A percentile compares a stretch with the other conserved stretches of the same genome.
Evolutionary conservation across 139 green algal species (phyloP).

Genomic region (Chlorella sp.): DNA sequence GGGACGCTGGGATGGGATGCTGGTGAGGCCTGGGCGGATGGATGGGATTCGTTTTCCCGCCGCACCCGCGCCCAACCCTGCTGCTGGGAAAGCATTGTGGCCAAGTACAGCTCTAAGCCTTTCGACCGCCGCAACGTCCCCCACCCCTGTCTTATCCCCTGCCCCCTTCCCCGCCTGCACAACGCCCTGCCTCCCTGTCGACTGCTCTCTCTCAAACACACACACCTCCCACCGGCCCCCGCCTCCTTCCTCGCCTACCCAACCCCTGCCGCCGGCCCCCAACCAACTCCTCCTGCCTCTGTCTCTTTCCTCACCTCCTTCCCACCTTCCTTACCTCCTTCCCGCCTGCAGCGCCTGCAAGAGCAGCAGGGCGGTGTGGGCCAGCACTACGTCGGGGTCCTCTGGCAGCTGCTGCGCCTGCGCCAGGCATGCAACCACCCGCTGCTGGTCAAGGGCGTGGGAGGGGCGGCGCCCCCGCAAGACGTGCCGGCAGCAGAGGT

Average conservation of each 20-base stretch:
- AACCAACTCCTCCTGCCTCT: too few relatives aligned
- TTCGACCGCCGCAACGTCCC: too few relatives aligned
- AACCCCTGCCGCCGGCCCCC: background rate
- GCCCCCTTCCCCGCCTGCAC: too few relatives aligned
- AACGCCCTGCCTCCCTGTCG: too few relatives aligned
- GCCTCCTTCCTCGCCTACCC: background rate
- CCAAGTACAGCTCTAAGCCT: too few relatives aligned
- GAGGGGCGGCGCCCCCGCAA: background rate
- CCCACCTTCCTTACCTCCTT: background rate
- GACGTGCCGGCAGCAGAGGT: constrained; percentile 8
- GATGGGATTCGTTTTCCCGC: too few relatives aligned
- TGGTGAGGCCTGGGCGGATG: background rate
- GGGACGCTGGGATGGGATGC: background rate
- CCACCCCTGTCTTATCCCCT: too few relatives aligned
- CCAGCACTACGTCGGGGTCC: constrained; percentile 86
- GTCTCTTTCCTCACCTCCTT: too few relatives aligned
- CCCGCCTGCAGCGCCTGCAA: constrained; percentile 34
- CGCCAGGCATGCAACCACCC: constrained; percentile 94
- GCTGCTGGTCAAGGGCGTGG: constrained; percentile 63
- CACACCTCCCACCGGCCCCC: background rate
- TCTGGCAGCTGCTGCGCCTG: constrained; percentile 85
- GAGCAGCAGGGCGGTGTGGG: constrained; percentile 24
- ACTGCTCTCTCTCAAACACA: too few relatives aligned
- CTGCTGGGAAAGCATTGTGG: too few relatives aligned
- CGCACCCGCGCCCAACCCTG: too few relatives aligned